phyloP scores from a whole-genome alignment of 495 filamentous ascomycete genomes.

The Saxispiralis lemnorum region DNA sequence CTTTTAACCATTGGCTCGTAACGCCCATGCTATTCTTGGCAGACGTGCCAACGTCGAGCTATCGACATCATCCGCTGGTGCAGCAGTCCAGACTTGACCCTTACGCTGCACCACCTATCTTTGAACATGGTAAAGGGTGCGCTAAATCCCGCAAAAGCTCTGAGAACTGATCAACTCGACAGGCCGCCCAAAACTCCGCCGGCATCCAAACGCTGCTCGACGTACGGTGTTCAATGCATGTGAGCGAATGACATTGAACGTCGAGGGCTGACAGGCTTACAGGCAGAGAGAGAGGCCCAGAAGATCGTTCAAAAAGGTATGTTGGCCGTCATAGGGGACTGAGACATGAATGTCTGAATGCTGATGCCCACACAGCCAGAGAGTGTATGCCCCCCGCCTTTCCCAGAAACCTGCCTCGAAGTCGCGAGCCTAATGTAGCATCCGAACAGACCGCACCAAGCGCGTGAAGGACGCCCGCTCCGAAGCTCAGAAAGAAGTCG shows the following conservation, averaged over 20 bases:
- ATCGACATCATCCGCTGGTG: too few species aligned
- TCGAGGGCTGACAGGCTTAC: conserved; percentile 20
- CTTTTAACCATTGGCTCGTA: too few species aligned
- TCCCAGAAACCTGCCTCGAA: too few species aligned
- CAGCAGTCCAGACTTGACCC: too few species aligned
- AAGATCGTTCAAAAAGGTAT: conserved; percentile 94
- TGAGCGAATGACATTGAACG: too few species aligned
- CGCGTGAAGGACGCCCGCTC: conserved; percentile 84
- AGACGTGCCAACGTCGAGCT: too few species aligned
- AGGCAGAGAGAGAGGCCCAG: conserved; percentile 97
- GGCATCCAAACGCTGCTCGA: conserved; percentile 98
- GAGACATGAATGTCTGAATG: conserved; percentile 7
- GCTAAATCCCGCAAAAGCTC: neutral
- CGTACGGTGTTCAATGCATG: conserved; percentile 34
- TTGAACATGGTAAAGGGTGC: neutral
- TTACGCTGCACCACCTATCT: too few species aligned
- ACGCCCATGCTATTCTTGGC: too few species aligned
- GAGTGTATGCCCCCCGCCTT: conserved; percentile 39
- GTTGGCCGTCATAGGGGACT: too few species aligned
- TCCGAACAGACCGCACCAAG: conserved; percentile 69
- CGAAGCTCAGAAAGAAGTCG: conserved; percentile 96
- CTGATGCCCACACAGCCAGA: conserved; percentile 39
- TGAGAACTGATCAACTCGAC: neutral
- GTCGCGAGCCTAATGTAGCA: neutral
- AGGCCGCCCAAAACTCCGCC: conserved; percentile 96